Evolutionary conservation across 257 asterid species (phyloP).

Genomic region (Solanum gracilifrons): DNA sequence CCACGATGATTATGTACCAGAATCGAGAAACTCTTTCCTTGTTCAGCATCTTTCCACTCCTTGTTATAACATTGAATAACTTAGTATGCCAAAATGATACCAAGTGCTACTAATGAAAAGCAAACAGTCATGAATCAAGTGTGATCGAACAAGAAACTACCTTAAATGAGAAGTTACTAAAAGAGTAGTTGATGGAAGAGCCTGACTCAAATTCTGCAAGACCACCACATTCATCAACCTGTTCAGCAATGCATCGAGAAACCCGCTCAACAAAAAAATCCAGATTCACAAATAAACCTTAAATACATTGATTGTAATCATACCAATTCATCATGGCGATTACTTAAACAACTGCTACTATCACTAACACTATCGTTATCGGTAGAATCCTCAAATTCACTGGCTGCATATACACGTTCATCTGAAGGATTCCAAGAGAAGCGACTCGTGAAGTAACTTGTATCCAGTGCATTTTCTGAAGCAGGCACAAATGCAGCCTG

Average conservation of each 20-base stretch:
- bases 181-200: conserved; percentile 70
- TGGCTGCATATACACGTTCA: conserved; percentile 69
- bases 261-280: background rate
- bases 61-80: background rate
- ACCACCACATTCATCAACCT: conserved; percentile 74
- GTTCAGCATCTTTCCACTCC: background rate
- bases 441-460: conserved; percentile 94
- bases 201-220: conserved; percentile 57
- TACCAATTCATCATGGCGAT: conserved; percentile 91
- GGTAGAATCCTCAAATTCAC: conserved; percentile 85
- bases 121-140: background rate
- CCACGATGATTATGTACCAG: background rate
- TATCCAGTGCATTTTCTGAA: conserved; percentile 84
- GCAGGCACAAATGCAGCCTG: conserved; percentile 97
- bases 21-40: background rate
- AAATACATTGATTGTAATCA: background rate
- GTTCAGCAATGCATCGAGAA: conserved; percentile 10
- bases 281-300: background rate
- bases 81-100: background rate
- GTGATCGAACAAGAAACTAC: conserved; percentile 14
- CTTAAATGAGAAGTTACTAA: conserved; percentile 96
- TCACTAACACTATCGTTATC: conserved; percentile 76
- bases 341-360: conserved; percentile 79
- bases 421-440: conserved; percentile 92
- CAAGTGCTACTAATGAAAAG: background rate